phyloP scores from a whole-genome alignment of 1,284 basidiomycete genomes.

The Filobasidium uniguttulatum region DNA sequence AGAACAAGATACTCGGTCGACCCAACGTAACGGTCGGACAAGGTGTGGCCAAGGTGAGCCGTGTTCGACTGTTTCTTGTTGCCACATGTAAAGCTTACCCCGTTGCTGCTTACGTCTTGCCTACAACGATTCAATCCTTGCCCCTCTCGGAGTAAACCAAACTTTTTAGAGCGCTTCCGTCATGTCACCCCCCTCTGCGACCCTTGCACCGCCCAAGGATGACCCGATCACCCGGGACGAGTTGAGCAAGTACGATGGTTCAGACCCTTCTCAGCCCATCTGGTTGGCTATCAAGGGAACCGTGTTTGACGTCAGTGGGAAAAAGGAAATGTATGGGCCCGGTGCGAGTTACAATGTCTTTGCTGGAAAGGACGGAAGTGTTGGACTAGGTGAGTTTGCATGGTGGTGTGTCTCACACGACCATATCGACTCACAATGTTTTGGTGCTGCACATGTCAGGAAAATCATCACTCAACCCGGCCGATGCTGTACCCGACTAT shows the following conservation, averaged over 20 bases:
- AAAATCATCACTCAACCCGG: constrained; percentile 66
- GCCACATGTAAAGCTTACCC: background rate
- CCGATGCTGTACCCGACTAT: constrained; percentile 83
- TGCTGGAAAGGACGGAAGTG: constrained; percentile 79
- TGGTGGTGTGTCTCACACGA: background rate
- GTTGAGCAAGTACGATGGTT: constrained; percentile 30
- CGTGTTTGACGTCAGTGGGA: constrained; percentile 35
- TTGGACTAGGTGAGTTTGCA: constrained; percentile 51
- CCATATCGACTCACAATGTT: background rate
- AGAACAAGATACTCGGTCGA: background rate
- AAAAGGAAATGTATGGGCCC: constrained; percentile 37
- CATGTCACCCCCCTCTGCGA: constrained; percentile 34
- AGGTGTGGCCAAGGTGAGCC: background rate
- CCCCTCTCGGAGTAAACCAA: background rate
- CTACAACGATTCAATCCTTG: background rate
- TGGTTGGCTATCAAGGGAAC: constrained; percentile 38
- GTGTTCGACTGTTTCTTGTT: background rate
- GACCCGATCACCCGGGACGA: constrained; percentile 30
- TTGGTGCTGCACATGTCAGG: constrained; percentile 22
- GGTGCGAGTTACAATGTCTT: constrained; percentile 41
- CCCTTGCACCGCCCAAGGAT: constrained; percentile 31
- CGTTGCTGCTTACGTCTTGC: background rate
- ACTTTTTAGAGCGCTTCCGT: constrained; percentile 22
- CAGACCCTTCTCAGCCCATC: constrained; percentile 31
- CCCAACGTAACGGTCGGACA: background rate